phyloP scores from a whole-genome alignment of 768 basidiomycete species.

The Macrolepiota fuliginosa region DNA sequence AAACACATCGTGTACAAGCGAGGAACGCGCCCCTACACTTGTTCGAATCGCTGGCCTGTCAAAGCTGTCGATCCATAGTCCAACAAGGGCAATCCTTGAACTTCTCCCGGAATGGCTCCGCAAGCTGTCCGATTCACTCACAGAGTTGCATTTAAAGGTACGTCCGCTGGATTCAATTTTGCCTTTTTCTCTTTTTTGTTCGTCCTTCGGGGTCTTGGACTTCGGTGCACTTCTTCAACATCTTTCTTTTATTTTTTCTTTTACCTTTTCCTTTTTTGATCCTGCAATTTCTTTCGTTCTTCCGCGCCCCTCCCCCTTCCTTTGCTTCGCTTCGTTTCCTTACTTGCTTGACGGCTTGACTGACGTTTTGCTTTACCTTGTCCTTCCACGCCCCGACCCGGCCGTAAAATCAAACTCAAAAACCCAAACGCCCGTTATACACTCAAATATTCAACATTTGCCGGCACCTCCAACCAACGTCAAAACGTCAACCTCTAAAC shows the following conservation, averaged over 20 bases:
- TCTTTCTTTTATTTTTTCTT: not conserved
- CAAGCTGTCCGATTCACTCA: slow-evolving; percentile 30
- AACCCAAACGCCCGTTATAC: too few species aligned
- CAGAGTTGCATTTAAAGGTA: slow-evolving; percentile 42
- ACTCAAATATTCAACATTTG: too few species aligned
- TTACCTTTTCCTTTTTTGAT: not conserved
- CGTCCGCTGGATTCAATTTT: slow-evolving; percentile 10
- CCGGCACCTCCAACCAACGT: not conserved
- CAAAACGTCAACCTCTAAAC: not conserved
- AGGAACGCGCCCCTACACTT: slow-evolving; percentile 25
- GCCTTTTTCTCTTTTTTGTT: not conserved
- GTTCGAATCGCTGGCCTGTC: slow-evolving; percentile 21
- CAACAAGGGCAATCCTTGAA: slow-evolving; percentile 39
- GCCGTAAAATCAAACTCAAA: too few species aligned
- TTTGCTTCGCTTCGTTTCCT: not conserved
- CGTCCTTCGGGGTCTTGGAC: not conserved
- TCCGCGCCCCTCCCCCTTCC: not conserved
- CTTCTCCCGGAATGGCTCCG: slow-evolving; percentile 44
- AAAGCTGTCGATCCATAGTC: slow-evolving; percentile 29
- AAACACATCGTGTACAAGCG: slow-evolving; percentile 31
- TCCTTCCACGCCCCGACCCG: too few species aligned
- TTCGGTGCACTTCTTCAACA: not conserved
- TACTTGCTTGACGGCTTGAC: not conserved
- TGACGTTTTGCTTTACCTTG: not conserved
- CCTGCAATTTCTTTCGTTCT: not conserved